Evolutionary conservation across 176 grass and related monocot species (phyloP).

Genomic region (Ampelocalamus luodianensis): DNA sequence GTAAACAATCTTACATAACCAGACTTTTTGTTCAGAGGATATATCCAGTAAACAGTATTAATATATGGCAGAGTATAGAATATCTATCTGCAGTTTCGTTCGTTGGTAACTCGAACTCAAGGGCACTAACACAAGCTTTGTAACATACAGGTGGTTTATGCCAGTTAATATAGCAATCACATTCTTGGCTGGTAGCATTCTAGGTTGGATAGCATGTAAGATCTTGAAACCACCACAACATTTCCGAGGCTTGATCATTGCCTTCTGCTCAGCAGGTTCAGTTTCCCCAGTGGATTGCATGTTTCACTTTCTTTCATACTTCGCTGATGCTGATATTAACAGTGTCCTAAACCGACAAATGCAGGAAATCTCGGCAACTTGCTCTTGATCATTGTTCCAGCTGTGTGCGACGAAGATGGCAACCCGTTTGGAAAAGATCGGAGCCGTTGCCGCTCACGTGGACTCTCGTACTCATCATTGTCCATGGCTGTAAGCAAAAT

Average conservation of each 20-base stretch:
- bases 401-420: conserved; percentile 75
- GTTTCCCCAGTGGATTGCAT: neutral
- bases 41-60: neutral
- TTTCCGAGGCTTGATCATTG: conserved; percentile 66
- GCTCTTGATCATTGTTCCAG: conserved; percentile 72
- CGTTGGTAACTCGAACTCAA: neutral
- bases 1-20: neutral
- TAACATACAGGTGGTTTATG: conserved; percentile 92
- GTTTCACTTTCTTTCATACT: conserved; percentile 20
- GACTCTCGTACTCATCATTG: conserved; percentile 78
- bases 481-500: conserved; percentile 83
- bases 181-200: conserved; percentile 62
- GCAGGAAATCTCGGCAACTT: conserved; percentile 89
- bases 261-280: conserved; percentile 75
- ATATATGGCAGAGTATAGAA: neutral
- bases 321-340: neutral
- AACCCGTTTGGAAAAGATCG: conserved; percentile 59
- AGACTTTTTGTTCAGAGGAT: neutral
- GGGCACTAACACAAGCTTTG: neutral
- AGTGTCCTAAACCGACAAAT: neutral
- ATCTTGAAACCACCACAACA: conserved; percentile 64
- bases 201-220: conserved; percentile 76
- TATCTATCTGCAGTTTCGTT: neutral
- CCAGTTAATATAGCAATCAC: conserved; percentile 83
- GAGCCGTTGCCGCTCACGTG: conserved; percentile 56